phyloP scores from a whole-genome alignment of 495 filamentous ascomycete genomes.

The Chlorociboria aeruginascens region DNA sequence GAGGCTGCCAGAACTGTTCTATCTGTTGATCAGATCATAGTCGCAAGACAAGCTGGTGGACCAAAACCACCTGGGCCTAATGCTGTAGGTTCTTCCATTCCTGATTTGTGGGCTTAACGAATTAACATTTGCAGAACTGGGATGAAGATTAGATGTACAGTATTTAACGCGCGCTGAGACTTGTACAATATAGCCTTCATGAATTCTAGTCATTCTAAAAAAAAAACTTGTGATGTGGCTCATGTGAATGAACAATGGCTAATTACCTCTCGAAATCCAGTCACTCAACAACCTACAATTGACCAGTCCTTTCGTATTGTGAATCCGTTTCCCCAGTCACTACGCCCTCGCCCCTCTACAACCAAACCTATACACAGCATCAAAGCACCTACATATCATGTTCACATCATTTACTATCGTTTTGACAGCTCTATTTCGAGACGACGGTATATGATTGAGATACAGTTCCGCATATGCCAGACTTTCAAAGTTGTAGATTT shows the following conservation, averaged over 20 bases:
- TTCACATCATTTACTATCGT: neutral
- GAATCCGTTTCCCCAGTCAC: no score
- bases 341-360: neutral
- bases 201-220: no score
- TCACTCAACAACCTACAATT: no score
- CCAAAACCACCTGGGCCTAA: slow-evolving; percentile 94
- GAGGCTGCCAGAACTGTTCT: slow-evolving; percentile 90
- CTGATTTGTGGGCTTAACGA: slow-evolving; percentile 1
- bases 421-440: neutral
- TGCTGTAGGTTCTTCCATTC: slow-evolving; percentile 29
- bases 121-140: slow-evolving; percentile 61
- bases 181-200: slow-evolving; percentile 8
- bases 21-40: slow-evolving; percentile 98
- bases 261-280: no score
- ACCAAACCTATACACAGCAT: neutral
- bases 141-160: slow-evolving; percentile 67
- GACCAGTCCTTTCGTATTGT: no score
- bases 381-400: neutral
- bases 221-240: no score
- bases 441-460: neutral
- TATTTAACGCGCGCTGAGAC: slow-evolving; percentile 8
- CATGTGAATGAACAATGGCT: no score
- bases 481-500: neutral
- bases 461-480: neutral
- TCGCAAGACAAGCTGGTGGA: slow-evolving; percentile 91